These are phyloP conservation scores for Inga oerstediana DNA, from an alignment of 306 rosid genomes.

Conservation along the genomic window DNA sequence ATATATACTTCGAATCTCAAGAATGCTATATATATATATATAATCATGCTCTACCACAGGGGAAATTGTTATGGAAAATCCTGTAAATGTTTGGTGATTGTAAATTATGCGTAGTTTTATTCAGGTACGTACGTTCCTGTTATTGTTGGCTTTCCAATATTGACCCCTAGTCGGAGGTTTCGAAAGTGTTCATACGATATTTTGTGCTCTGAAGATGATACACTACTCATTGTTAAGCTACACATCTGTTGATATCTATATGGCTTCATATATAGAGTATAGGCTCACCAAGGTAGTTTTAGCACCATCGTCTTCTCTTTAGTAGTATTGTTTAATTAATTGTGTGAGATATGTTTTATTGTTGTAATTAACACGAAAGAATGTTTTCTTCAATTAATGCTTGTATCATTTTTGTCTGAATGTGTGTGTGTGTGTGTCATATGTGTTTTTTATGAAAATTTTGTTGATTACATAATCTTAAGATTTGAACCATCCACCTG, in stretches of 20 bases:
- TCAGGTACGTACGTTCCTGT: neutral
- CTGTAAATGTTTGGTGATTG: neutral
- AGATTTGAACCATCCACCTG: neutral
- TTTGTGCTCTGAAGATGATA: neutral
- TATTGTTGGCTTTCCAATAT: too few species aligned
- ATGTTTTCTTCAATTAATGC: neutral
- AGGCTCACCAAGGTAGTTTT: neutral
- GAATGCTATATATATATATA: neutral
- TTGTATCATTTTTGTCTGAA: neutral
- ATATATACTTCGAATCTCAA: neutral
- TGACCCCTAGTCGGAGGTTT: neutral
- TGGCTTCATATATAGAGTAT: too few species aligned
- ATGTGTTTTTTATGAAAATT: neutral
- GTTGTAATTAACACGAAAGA: neutral
- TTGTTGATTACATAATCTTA: neutral
- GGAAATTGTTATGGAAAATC: neutral
- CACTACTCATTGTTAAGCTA: too few species aligned
- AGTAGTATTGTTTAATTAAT: neutral
- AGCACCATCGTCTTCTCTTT: neutral
- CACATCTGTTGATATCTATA: too few species aligned
- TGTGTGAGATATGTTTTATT: neutral
- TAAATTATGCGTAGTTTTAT: neutral
- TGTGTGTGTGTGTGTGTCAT: too few species aligned
- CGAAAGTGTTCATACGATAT: neutral
- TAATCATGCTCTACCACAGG: neutral